phyloP scores from a whole-genome alignment of 306 rosid genomes.

The Dryas drummondii region DNA sequence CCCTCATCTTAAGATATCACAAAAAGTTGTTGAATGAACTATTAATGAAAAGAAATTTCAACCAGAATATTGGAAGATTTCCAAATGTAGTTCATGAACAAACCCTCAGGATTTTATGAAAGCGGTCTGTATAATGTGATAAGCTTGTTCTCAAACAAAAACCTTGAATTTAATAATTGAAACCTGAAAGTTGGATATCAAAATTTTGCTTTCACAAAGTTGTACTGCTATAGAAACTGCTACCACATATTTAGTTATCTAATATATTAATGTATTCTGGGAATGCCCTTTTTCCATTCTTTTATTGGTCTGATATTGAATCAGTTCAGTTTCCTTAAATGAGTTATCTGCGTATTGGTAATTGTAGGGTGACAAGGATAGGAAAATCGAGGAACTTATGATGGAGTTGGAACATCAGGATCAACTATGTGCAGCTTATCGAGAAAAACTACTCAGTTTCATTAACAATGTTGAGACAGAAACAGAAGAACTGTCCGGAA shows the following conservation, averaged over 20 bases:
- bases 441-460: constrained; percentile 65
- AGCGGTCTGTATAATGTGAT: neutral
- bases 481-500: constrained; percentile 68
- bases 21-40: neutral
- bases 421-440: constrained; percentile 59
- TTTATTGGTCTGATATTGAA: neutral
- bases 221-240: neutral
- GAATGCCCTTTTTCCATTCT: neutral
- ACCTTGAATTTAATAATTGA: neutral
- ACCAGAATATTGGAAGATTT: neutral
- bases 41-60: neutral
- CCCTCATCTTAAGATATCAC: neutral
- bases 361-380: constrained; percentile 77
- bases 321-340: constrained; percentile 1
- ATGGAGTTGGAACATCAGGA: constrained; percentile 81
- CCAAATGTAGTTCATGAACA: neutral
- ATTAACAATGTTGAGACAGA: constrained; percentile 62
- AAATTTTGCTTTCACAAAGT: neutral
- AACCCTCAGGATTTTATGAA: neutral
- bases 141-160: neutral
- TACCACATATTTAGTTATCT: neutral
- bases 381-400: constrained; percentile 77
- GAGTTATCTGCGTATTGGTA: constrained; percentile 8
- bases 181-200: neutral
- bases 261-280: neutral